A percentile compares a stretch with the other conserved stretches of the same genome.
Evolutionary conservation across 2,329 filamentous ascomycete genomes (phyloP).

Genomic region (Ophiosphaerella herpotricha): DNA sequence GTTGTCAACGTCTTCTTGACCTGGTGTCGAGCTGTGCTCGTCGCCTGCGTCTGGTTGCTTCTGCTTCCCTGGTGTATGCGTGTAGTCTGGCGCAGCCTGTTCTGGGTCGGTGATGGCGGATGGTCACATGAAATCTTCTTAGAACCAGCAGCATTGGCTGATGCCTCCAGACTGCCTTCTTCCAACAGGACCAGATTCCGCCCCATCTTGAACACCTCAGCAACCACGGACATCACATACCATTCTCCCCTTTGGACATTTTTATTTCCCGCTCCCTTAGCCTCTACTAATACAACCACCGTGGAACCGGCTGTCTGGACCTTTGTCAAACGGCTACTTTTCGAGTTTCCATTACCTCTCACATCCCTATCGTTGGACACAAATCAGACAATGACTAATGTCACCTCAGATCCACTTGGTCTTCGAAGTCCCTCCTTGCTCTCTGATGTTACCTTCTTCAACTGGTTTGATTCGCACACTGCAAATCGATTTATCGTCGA

Average conservation of each 20-base stretch:
- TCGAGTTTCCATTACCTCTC: conserved; percentile 33
- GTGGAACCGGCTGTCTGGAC: conserved; percentile 54
- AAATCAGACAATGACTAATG: conserved; percentile 31
- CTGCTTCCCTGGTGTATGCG: conserved; percentile 90
- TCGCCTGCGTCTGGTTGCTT: conserved; percentile 84
- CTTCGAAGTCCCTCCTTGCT: conserved; percentile 48
- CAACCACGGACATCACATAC: conserved; percentile 21
- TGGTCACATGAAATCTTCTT: conserved; percentile 56
- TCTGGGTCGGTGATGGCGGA: conserved; percentile 88
- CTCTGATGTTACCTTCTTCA: conserved; percentile 63
- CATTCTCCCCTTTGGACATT: conserved; percentile 33
- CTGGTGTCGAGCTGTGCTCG: conserved; percentile 78
- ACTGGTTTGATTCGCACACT: conserved; percentile 59
- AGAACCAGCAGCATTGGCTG: conserved; percentile 10
- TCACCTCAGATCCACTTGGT: conserved; percentile 30
- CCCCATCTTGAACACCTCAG: conserved; percentile 24
- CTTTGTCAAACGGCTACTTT: conserved; percentile 51
- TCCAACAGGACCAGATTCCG: conserved; percentile 23
- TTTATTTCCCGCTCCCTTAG: conserved; percentile 46
- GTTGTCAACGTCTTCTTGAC: conserved; percentile 71
- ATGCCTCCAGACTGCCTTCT: conserved; percentile 1
- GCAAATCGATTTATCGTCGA: conserved; percentile 82
- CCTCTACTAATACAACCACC: conserved; percentile 43
- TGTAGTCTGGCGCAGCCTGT: conserved; percentile 88
- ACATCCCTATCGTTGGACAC: conserved; percentile 26